Conservation (phyloP, 768 basidiomycete genomes). For the Kwoniella newhampshirensis region DNA sequence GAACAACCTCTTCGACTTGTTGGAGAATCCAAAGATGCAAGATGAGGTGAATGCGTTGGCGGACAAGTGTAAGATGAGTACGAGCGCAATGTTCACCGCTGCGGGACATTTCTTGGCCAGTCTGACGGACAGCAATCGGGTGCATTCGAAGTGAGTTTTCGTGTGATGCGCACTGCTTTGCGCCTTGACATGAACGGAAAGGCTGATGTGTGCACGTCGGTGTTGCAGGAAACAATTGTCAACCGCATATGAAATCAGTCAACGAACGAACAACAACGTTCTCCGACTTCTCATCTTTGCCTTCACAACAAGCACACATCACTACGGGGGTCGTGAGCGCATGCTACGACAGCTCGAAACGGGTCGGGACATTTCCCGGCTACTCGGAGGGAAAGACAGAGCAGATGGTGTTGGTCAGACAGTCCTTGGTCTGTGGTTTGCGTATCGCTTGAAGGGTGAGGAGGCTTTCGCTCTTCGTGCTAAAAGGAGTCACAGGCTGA, state of each 20-base stretch:
- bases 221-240: constrained; percentile 40
- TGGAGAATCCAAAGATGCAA: constrained; percentile 9
- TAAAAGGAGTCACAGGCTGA: constrained; percentile 11
- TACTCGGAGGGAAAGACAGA: constrained; percentile 40
- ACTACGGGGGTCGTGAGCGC: constrained; percentile 31
- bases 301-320: constrained; percentile 38
- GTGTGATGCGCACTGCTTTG: not conserved
- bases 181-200: not conserved
- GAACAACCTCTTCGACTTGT: constrained; percentile 1
- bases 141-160: constrained; percentile 35
- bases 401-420: constrained; percentile 39
- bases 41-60: constrained; percentile 15
- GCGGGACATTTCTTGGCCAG: constrained; percentile 32
- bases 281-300: constrained; percentile 40
- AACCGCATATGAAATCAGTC: constrained; percentile 32
- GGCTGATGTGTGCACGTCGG: not conserved
- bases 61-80: constrained; percentile 21
- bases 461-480: constrained; percentile 6
- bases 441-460: constrained; percentile 35
- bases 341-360: constrained; percentile 39
- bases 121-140: constrained; percentile 29
- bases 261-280: constrained; percentile 31
- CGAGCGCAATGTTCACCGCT: constrained; percentile 27
- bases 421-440: constrained; percentile 39
- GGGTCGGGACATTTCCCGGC: constrained; percentile 28